Base-by-base conservation (phyloP, 2,329 filamentous ascomycete genomes). In the Mycosphaerella sp. region DNA sequence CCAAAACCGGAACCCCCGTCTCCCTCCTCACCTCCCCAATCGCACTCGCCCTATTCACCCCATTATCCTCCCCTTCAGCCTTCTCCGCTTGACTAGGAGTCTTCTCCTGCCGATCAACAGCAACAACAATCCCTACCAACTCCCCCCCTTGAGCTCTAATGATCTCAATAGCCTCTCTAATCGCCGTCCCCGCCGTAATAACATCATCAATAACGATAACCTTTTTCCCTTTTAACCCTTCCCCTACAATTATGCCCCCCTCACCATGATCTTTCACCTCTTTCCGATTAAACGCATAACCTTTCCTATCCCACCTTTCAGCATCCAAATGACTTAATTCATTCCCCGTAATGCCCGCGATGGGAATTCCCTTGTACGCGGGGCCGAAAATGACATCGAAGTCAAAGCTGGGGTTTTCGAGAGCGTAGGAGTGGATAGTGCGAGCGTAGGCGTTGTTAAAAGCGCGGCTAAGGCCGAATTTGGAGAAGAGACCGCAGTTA, bases 191-290 rank as follows among this genome's bases (percentile, higher is more conserved):
- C 0, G 89, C 91, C 1, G 90, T 96, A 64, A 97, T 91, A 51
- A 98, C 91, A 72, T 97, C 93, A 75, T 98, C 93, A 36, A 98
- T 85, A 61, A 98, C 87, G 30, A 98, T 77, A 13, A 96, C 82
- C 54, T 79, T 81, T 79, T 93, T 90, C 48, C 87, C 90, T 72
- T 86, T 86, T 64, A 97, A 75, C 6, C 85, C 79, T 27, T 89
- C 87, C 9, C 93, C 93, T 12, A 97, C 90, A 64, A 97, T 95
- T 68, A 81, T 86, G 40, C 93, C 91, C 30, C 91, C 91, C 72
- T 98, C 93, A 40, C 93, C 91, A 69, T 97, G 91, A 65, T 89
- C 87, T 76, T 97, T 97, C 64, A 85, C 87, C 73, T 97, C 93
- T 74, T 97, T 97, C 65, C 93, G 82, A 73, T 97, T 94, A 73